A percentile compares a stretch with the other conserved stretches of the same genome.
Evolutionary conservation across 305 asterid species (phyloP).

Genomic region (Plantago coronopus): DNA sequence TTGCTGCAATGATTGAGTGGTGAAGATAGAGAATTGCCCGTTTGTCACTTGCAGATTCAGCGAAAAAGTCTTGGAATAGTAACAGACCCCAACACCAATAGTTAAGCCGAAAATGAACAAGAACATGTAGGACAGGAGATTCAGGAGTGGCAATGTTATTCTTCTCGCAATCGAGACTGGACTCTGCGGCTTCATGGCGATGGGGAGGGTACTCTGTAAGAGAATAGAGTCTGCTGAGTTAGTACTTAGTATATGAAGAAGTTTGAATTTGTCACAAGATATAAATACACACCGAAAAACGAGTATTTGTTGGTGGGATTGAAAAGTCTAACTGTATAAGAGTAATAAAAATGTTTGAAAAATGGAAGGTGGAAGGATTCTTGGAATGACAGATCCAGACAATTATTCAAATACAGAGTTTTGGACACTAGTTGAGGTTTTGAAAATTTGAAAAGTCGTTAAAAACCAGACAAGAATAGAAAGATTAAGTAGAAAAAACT

Average conservation of each 20-base stretch:
- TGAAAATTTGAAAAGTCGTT: no score
- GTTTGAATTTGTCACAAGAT: no score
- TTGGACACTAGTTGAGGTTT: no score
- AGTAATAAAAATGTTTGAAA: neutral
- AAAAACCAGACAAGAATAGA: no score
- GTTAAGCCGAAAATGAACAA: conserved; percentile 61
- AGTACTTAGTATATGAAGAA: no score
- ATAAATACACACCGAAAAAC: no score
- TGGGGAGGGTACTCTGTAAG: neutral
- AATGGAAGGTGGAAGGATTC: no score
- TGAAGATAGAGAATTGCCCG: conserved; percentile 43
- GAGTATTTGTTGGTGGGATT: no score
- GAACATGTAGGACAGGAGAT: conserved; percentile 39
- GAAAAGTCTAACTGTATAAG: neutral
- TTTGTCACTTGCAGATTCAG: conserved; percentile 52
- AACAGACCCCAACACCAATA: conserved; percentile 48
- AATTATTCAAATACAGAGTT: no score
- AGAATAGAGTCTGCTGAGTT: neutral
- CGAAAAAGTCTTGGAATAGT: conserved; percentile 47
- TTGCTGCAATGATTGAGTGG: conserved; percentile 26
- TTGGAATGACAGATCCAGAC: no score
- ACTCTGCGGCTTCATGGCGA: conserved; percentile 31
- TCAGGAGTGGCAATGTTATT: conserved; percentile 30
- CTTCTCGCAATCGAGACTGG: conserved; percentile 32
- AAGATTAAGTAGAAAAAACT: no score